Conservation (phyloP, 164 flowering plant species). For the Chimonanthus salicifolius region DNA sequence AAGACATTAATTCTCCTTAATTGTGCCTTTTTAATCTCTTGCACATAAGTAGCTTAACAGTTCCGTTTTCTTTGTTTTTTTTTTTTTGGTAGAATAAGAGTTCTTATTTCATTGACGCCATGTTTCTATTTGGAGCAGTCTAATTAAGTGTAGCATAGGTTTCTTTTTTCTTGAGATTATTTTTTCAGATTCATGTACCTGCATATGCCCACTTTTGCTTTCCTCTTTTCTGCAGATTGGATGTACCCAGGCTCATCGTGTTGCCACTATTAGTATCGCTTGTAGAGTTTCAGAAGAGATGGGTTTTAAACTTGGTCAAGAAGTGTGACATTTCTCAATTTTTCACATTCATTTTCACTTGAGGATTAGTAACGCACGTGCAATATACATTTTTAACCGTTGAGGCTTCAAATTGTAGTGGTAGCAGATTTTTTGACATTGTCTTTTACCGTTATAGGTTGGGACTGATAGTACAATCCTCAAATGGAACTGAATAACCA, state of each 20-base stretch:
- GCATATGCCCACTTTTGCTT: neutral
- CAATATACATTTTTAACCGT: no score
- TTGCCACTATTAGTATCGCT: constrained; percentile 99
- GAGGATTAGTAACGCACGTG: no score
- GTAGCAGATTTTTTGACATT: neutral
- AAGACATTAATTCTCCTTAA: neutral
- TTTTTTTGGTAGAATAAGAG: no score
- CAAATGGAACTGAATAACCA: no score
- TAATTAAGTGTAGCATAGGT: neutral
- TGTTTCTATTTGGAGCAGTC: no score
- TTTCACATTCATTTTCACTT: neutral
- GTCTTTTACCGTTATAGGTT: neutral
- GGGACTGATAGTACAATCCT: no score
- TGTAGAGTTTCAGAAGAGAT: constrained; percentile 96
- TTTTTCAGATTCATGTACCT: neutral
- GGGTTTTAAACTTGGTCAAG: constrained; percentile 99
- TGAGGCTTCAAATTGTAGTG: no score
- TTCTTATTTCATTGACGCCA: no score
- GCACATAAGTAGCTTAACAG: no score
- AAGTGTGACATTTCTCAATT: constrained; percentile 37
- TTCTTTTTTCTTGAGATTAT: neutral
- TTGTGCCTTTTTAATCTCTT: no score
- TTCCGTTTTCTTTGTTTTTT: no score
- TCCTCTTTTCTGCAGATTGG: neutral
- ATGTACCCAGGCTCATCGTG: constrained; percentile 95